These are phyloP conservation scores for Globisporangium iwayamae DNA, from an alignment of 352 stramenopile genomes.

Conservation along the genomic window DNA sequence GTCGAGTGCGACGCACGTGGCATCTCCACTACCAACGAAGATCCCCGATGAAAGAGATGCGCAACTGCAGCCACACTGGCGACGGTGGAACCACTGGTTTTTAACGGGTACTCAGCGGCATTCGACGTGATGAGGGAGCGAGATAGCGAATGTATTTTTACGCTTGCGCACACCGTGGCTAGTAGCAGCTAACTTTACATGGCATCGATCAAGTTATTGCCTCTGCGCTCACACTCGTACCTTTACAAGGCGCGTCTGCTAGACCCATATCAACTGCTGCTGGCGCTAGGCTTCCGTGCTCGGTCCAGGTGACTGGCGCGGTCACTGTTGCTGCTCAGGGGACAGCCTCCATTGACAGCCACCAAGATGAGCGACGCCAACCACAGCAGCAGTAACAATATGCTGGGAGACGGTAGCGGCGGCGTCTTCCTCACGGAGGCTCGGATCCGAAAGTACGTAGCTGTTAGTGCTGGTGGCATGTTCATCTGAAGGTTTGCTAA, in stretches of 20 bases:
- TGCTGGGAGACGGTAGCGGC: conserved; percentile 40
- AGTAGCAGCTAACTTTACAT: conserved; percentile 6
- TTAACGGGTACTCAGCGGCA: too few species aligned
- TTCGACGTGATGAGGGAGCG: background rate
- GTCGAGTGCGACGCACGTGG: too few species aligned
- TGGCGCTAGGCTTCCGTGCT: background rate
- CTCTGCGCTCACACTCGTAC: background rate
- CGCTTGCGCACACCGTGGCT: background rate
- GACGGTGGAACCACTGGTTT: too few species aligned
- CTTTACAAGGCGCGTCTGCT: too few species aligned
- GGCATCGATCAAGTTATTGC: background rate
- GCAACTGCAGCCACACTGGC: too few species aligned
- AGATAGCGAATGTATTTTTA: conserved; percentile 9
- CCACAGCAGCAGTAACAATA: conserved; percentile 22
- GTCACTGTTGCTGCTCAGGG: background rate
- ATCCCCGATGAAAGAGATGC: too few species aligned
- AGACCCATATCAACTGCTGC: background rate
- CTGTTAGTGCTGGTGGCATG: background rate
- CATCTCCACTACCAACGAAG: too few species aligned
- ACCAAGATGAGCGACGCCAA: conserved; percentile 11
- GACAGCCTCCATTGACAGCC: background rate
- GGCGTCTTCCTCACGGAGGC: conserved; percentile 78
- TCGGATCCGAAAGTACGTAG: conserved; percentile 29
- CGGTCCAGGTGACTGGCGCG: background rate
- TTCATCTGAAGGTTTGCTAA: background rate